These are phyloP conservation scores for Friedmanniomyces endolithicus DNA, from an alignment of 495 filamentous ascomycete species.

Conservation along the genomic window DNA sequence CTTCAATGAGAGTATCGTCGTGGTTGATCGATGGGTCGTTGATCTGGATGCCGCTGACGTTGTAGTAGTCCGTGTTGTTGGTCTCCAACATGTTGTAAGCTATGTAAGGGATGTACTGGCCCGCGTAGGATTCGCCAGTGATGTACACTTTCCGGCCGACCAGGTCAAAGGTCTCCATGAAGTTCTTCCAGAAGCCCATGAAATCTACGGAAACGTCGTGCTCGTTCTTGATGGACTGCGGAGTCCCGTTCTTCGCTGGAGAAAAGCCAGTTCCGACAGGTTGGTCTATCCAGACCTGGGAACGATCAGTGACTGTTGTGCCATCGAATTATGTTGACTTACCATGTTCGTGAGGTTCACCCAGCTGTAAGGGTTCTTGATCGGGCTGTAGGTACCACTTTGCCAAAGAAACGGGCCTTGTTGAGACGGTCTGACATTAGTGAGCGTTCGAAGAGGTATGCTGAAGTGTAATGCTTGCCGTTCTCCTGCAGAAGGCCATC, in stretches of 20 bases:
- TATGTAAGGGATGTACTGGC: constrained; percentile 23
- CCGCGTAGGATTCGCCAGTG: constrained; percentile 21
- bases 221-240: constrained; percentile 48
- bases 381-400: constrained; percentile 50
- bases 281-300: constrained; percentile 53
- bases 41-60: constrained; percentile 18
- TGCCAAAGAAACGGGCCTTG: constrained; percentile 62
- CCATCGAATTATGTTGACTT: background rate
- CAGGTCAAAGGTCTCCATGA: constrained; percentile 19
- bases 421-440: background rate
- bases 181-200: constrained; percentile 28
- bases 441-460: background rate
- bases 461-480: constrained; percentile 1
- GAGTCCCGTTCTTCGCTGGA: constrained; percentile 35
- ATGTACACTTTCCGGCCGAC: constrained; percentile 18
- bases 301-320: background rate
- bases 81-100: constrained; percentile 15
- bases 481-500: constrained; percentile 63
- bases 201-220: constrained; percentile 55
- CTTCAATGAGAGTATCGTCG: constrained; percentile 16
- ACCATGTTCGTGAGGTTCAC: constrained; percentile 59
- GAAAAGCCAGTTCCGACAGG: constrained; percentile 67
- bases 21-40: constrained; percentile 20
- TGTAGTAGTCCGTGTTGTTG: constrained; percentile 20
- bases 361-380: constrained; percentile 45